Base-by-base conservation (phyloP, 208 protist species). In the Angomonas desouzai region DNA sequence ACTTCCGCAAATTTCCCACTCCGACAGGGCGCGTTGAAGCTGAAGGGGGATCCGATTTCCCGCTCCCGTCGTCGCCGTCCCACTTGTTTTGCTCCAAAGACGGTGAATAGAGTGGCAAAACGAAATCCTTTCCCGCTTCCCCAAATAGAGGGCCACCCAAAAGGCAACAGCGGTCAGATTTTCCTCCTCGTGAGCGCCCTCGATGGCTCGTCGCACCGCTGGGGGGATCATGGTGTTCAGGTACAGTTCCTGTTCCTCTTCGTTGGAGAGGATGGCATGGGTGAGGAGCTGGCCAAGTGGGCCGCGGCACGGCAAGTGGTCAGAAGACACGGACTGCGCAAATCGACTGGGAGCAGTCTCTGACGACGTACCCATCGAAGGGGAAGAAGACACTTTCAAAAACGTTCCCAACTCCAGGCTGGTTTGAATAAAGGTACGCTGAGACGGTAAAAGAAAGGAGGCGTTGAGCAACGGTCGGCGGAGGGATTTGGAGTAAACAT, bases 251-350 rank as follows among this genome's bases (percentile, higher is more conserved):
- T 91, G 61, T 72, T 94, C 88, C 23, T 86, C 71, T 10, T 70
- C 28, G n/a, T 89, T 63, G 0, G 76, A 81, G 3, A 55, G 62
- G 55, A 90, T 71, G 48, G 51, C 59, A 22, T 82, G 61, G 4
- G 73, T 74, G 36, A 94, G 68, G 48, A 91, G 49, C 56, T 94
- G 88, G 4, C 88, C 88, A 56, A 90, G 86, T 0, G 88, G 88
- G 4, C 88, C 88, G 10, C 88, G 81, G 58, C 81, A 91, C 16
- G 88, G 88, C 3, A 75, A 66, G 1, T 48, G 55, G 10, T 64
- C 48, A 4, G 34, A 10, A 25, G 75, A 57, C 9, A 91, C 68
- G 22, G 49, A 45, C 22, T 75, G 55, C 48, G 87, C 63, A 47
- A 83, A 64, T 3, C 55, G 60, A 53, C 83, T 94, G 18, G 88